These are phyloP conservation scores for Tanacetum coccineum DNA, from an alignment of 129 eudicot species.

Conservation along the genomic window DNA sequence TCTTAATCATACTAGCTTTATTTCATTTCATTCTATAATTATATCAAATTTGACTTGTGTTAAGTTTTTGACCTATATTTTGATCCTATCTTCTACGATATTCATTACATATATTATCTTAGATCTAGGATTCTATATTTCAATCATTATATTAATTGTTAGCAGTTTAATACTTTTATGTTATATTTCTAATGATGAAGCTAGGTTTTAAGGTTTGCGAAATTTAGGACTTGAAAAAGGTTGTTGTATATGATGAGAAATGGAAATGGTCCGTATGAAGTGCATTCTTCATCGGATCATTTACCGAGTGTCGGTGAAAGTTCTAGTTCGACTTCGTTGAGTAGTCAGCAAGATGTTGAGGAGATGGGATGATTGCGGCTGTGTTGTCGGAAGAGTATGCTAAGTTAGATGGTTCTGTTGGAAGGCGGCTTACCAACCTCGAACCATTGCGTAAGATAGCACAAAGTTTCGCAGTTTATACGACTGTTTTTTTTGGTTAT, in stretches of 20 bases:
- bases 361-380: slow-evolving; percentile 76
- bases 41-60: slow-evolving; percentile 28
- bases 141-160: no score
- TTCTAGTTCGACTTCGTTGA: slow-evolving; percentile 63
- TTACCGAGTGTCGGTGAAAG: slow-evolving; percentile 37
- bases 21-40: no score
- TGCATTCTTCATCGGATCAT: slow-evolving; percentile 27
- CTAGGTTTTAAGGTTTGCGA: slow-evolving; percentile 10
- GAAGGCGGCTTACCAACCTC: slow-evolving; percentile 56
- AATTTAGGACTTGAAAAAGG: slow-evolving; percentile 7
- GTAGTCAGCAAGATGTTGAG: slow-evolving; percentile 60
- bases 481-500: background rate
- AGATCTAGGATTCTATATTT: slow-evolving; percentile 24
- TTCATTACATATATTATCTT: no score
- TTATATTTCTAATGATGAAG: no score
- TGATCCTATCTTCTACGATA: slow-evolving; percentile 1
- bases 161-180: no score
- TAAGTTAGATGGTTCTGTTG: slow-evolving; percentile 64
- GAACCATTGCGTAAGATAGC: slow-evolving; percentile 63
- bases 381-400: slow-evolving; percentile 78
- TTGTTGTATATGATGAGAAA: slow-evolving; percentile 42
- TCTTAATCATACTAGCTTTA: no score
- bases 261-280: slow-evolving; percentile 24
- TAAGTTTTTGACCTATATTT: slow-evolving; percentile 1
- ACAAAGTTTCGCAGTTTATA: background rate